phyloP scores from a whole-genome alignment of 176 grass and related monocot species.

The Triticum timopheevii region DNA sequence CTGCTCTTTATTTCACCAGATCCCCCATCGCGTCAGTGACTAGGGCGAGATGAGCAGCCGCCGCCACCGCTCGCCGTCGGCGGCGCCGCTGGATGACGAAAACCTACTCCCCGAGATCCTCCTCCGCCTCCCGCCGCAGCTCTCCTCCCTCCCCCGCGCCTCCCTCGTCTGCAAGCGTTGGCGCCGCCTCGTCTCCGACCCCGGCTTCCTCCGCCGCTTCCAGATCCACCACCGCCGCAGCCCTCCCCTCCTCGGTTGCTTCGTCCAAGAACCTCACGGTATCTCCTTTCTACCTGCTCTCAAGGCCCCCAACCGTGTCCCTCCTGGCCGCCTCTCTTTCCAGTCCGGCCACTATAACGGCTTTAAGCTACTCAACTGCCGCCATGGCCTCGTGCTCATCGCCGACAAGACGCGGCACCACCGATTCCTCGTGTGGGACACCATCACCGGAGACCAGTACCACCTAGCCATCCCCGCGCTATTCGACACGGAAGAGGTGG shows the following conservation, averaged over 20 bases:
- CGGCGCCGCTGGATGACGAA: background rate
- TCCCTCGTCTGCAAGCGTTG: background rate
- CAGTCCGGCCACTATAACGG: rapidly evolving
- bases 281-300: background rate
- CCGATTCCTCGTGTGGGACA: background rate
- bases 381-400: background rate
- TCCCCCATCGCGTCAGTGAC: background rate
- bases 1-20: background rate
- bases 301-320: background rate
- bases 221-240: background rate
- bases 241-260: background rate
- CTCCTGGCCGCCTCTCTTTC: background rate
- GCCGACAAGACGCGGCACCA: too few species aligned
- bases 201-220: background rate
- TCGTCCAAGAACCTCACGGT: background rate
- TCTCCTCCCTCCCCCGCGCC: background rate
- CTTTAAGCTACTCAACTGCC: background rate
- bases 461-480: background rate
- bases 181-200: background rate
- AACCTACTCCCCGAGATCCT: background rate
- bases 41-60: too few species aligned
- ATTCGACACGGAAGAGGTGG: rapidly evolving
- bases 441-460: background rate
- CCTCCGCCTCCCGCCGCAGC: background rate
- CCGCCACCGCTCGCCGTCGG: background rate